Base-by-base conservation (phyloP, 2,329 filamentous ascomycete genomes). In the Myriangium duriaei region DNA sequence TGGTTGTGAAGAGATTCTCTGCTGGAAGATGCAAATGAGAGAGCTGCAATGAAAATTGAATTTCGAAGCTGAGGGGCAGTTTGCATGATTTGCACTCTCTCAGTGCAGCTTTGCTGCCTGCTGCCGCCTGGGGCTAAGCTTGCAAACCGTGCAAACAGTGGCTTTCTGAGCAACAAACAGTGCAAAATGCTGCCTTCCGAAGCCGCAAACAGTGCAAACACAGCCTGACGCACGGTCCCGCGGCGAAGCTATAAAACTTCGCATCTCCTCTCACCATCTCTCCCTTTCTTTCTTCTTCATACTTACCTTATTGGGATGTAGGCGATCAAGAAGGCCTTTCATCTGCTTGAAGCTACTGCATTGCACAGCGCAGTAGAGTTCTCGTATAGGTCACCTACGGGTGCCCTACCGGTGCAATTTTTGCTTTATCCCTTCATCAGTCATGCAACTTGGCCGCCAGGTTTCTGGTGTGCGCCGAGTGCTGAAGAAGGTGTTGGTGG, bases 381-480 rank as follows among this genome's bases (percentile, higher is more conserved):
- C 32, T 16, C 12, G 36, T 39, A 30, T 33, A 18, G 30, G n/a
- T 19, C 18, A 14, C 16, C 28, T 39, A 32, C 36, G 24, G 36
- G 16, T 17, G 24, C 26, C 13, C 19, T 18, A 19, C 12, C 17
- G 30, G 36, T 31, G 3, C 17, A 39, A 39, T 39, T 39, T 39
- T 39, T 39, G 36, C 11, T 39, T 39, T 39, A 39, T 26, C 36
- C 29, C 17, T 19, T 19, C 17, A 29, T 37, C 13, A 24, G 12
- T 26, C 18, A n/a, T 13, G 11, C 14, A 17, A 12, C 19, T 29
- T 12, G 16, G 4, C 18, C 14, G 18, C 6, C 18, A 28, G 17
- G 10, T 28, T 21, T 19, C 4, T 19, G 9, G 14, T 18, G 21
- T 26, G 21, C 12, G 4, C 32, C 15, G 11, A n/a, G 9, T 5